Evolutionary conservation across 768 basidiomycete species (phyloP).

Genomic region (Termitomyces sp.): DNA sequence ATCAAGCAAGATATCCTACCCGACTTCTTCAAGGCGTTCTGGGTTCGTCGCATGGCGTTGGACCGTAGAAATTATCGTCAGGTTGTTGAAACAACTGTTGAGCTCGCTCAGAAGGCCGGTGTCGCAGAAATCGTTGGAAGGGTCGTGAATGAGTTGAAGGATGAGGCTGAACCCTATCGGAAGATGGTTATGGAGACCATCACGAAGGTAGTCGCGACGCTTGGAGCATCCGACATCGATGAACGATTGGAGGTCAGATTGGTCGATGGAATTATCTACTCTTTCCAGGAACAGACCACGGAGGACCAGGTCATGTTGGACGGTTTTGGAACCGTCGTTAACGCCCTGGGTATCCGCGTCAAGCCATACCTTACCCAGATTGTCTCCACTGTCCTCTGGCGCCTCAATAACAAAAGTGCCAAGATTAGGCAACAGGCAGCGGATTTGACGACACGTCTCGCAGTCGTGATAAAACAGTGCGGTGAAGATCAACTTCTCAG

Average conservation of each 20-base stretch:
- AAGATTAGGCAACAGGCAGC: constrained; percentile 99
- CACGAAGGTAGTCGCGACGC: constrained; percentile 88
- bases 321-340: constrained; percentile 96
- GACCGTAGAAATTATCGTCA: constrained; percentile 95
- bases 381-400: constrained; percentile 98
- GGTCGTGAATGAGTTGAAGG: constrained; percentile 87
- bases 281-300: constrained; percentile 99
- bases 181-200: constrained; percentile 99
- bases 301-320: constrained; percentile 99
- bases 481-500: constrained; percentile 94
- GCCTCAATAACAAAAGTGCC: constrained; percentile 98
- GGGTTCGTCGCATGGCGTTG: constrained; percentile 97
- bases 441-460: constrained; percentile 93
- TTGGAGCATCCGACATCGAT: constrained; percentile 97
- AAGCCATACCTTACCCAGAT: constrained; percentile 99
- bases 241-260: constrained; percentile 92
- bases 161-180: constrained; percentile 85
- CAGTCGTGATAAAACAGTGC: constrained; percentile 98
- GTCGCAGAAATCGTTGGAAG: constrained; percentile 94
- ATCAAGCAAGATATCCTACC: constrained; percentile 98
- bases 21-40: constrained; percentile 99
- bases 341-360: constrained; percentile 92
- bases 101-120: constrained; percentile 95
- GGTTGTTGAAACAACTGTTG: constrained; percentile 98
- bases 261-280: constrained; percentile 97